These are phyloP conservation scores for Fomitopsis schrenkii DNA, from an alignment of 1,284 basidiomycete genomes.

Conservation along the genomic window DNA sequence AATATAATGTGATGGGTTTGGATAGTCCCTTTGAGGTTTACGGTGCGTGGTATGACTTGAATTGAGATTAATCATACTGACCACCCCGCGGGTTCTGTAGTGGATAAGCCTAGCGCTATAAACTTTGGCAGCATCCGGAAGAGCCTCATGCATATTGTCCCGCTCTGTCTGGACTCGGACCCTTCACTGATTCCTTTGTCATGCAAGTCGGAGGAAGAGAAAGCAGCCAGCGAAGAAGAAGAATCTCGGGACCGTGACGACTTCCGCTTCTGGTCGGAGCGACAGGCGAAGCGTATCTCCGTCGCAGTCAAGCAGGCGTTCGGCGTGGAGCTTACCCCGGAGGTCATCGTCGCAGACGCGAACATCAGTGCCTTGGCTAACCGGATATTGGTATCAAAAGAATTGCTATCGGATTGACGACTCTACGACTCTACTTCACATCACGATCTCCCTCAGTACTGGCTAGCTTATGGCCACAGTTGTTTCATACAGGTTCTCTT, in stretches of 20 bases:
- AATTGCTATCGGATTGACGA: slow-evolving; percentile 42
- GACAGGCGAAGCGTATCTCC: slow-evolving; percentile 87
- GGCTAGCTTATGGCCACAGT: no score
- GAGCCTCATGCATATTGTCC: slow-evolving; percentile 73
- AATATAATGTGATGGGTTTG: slow-evolving; percentile 91
- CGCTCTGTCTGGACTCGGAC: slow-evolving; percentile 84
- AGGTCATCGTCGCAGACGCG: slow-evolving; percentile 92
- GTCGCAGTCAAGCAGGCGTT: slow-evolving; percentile 77
- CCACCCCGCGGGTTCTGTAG: slow-evolving; percentile 31
- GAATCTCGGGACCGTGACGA: slow-evolving; percentile 77
- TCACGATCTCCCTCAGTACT: no score
- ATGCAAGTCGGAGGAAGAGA: slow-evolving; percentile 37
- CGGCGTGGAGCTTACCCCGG: slow-evolving; percentile 82
- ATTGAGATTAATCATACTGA: neutral
- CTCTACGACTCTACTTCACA: slow-evolving; percentile 14
- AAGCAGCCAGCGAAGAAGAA: slow-evolving; percentile 19
- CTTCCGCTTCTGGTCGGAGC: slow-evolving; percentile 90
- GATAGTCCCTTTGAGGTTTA: slow-evolving; percentile 86
- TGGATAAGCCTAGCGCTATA: slow-evolving; percentile 59
- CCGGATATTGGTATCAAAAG: slow-evolving; percentile 79
- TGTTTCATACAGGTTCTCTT: no score
- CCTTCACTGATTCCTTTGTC: slow-evolving; percentile 77
- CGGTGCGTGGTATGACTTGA: slow-evolving; percentile 45
- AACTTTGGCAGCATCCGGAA: slow-evolving; percentile 63
- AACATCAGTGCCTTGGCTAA: slow-evolving; percentile 82